Conservation (phyloP, 352 stramenopile species). For the Pythium vanterpoolii region DNA sequence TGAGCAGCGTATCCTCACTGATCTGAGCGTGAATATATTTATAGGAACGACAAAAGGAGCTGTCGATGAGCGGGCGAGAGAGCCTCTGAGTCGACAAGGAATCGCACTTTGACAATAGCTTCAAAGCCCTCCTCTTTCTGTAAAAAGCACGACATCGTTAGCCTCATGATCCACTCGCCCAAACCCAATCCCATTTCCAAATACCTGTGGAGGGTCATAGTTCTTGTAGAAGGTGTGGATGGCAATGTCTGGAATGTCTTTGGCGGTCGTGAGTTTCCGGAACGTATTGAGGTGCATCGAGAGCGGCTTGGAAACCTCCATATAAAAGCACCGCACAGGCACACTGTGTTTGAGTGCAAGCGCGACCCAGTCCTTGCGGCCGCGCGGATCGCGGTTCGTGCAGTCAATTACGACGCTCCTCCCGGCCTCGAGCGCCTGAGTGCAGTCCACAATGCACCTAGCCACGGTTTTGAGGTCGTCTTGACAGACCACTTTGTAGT, state of each 20-base stretch:
- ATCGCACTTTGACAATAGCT: slow-evolving; percentile 65
- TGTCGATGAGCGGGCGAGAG: slow-evolving; percentile 33
- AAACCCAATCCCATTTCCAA: background rate
- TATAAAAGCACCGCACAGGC: slow-evolving; percentile 67
- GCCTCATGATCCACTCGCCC: background rate
- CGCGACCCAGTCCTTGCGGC: slow-evolving; percentile 67
- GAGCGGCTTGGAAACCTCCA: slow-evolving; percentile 75
- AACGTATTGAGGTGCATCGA: slow-evolving; percentile 86
- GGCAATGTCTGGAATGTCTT: slow-evolving; percentile 81
- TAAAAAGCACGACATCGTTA: background rate
- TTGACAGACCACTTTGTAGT: slow-evolving; percentile 78
- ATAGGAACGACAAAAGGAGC: slow-evolving; percentile 66
- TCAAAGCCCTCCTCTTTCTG: slow-evolving; percentile 74
- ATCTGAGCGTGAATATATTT: slow-evolving; percentile 20
- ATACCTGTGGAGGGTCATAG: slow-evolving; percentile 41
- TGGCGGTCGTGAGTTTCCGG: slow-evolving; percentile 60
- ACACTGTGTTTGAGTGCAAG: slow-evolving; percentile 65
- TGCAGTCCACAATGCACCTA: slow-evolving; percentile 71
- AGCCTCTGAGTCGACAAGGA: slow-evolving; percentile 39
- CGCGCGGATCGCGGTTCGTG: slow-evolving; percentile 70
- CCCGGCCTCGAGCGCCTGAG: slow-evolving; percentile 46
- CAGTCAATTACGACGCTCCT: slow-evolving; percentile 85
- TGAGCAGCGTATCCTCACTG: slow-evolving; percentile 9
- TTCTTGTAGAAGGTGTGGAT: slow-evolving; percentile 90
- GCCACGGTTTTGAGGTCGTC: slow-evolving; percentile 77